Conservation (phyloP, 2,329 filamentous ascomycete genomes). For the Botrytis cinerea region DNA sequence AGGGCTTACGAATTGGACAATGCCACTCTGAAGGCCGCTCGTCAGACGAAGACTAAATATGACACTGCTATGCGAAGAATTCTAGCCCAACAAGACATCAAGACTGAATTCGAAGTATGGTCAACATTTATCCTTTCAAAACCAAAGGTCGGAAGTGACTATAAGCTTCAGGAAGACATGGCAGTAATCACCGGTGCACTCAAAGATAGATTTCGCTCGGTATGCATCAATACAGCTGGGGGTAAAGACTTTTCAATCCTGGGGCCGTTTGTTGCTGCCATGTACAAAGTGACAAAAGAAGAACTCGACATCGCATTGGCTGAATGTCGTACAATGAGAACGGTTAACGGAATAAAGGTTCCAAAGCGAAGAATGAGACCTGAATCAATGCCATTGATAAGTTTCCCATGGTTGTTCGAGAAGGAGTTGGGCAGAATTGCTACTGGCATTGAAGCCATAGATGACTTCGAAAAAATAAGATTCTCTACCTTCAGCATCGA, state of each 20-base stretch:
- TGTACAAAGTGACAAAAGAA: slow-evolving; percentile 80
- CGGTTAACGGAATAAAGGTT: slow-evolving; percentile 45
- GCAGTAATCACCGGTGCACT: slow-evolving; percentile 66
- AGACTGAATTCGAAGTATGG: slow-evolving; percentile 90
- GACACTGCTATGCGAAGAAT: slow-evolving; percentile 75
- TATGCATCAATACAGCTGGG: slow-evolving; percentile 67
- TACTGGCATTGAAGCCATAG: slow-evolving; percentile 41
- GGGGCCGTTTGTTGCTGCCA: slow-evolving; percentile 76
- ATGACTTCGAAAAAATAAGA: slow-evolving; percentile 34
- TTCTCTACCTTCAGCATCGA: slow-evolving; percentile 29
- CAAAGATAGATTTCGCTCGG: slow-evolving; percentile 66
- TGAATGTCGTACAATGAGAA: slow-evolving; percentile 47
- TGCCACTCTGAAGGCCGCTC: slow-evolving; percentile 58
- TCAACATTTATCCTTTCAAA: slow-evolving; percentile 80
- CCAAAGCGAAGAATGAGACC: slow-evolving; percentile 45
- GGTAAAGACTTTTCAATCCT: slow-evolving; percentile 59
- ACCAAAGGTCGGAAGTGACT: slow-evolving; percentile 71
- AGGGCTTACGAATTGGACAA: slow-evolving; percentile 58
- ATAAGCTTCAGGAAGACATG: slow-evolving; percentile 85
- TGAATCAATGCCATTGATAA: slow-evolving; percentile 75
- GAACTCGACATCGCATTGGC: slow-evolving; percentile 63
- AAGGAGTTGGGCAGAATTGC: slow-evolving; percentile 71
- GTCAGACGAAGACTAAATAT: slow-evolving; percentile 72
- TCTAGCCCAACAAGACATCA: slow-evolving; percentile 81
- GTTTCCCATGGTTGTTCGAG: slow-evolving; percentile 90